Evolutionary conservation across 768 basidiomycete genomes (phyloP), one percentile per base, ranked within the genome.

Genomic region (Leccinum arenicola): DNA sequence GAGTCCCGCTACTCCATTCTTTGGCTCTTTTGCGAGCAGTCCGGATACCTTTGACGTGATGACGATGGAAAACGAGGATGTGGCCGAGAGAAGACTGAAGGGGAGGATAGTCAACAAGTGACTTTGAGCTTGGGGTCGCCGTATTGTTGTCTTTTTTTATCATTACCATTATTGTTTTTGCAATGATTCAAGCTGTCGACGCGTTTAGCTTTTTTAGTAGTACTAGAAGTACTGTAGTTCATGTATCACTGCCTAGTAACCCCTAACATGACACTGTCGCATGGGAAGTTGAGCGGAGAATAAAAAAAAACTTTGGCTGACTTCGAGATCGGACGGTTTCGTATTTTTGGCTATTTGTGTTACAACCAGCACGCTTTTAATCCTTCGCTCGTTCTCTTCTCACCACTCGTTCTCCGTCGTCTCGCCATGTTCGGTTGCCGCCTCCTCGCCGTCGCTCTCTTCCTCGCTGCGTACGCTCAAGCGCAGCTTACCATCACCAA

Each of bases 1-100:
- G 56, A 88, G 87, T 67, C 87, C 87, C 17, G 81, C 85, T 11
- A 89, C 87, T 11, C 87, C 87, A 11, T 89, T 87, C 74, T 85
- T 88, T 72, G 82, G 82, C 27, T 82, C 83, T 8, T 87, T 88
- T 67, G 52, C 51, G 19, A 56, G 68, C 21, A 59, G 62, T 31
- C 66, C 70, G 53, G 76, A 75, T 25, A 61, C 55, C 23, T 78
- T 75, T 60, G 74, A 72, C 19, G 62, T 58, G 31, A 45, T 65
- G 62, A 57, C 62, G 36, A 57, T 59, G 48, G 70, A 66, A 23
- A 59, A 45, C 40, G 68, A 74, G 23, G 69, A 66, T 4, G 49
- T 54, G 38, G 27, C 59, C 1, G 69, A 73, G 58, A 68, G 68
- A 51, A 71, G 59, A 53, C 38, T 65, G 40, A 74, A 64, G 61